Conservation (phyloP, 2,329 filamentous ascomycete genomes). For the Arthrinium puccinioides region DNA sequence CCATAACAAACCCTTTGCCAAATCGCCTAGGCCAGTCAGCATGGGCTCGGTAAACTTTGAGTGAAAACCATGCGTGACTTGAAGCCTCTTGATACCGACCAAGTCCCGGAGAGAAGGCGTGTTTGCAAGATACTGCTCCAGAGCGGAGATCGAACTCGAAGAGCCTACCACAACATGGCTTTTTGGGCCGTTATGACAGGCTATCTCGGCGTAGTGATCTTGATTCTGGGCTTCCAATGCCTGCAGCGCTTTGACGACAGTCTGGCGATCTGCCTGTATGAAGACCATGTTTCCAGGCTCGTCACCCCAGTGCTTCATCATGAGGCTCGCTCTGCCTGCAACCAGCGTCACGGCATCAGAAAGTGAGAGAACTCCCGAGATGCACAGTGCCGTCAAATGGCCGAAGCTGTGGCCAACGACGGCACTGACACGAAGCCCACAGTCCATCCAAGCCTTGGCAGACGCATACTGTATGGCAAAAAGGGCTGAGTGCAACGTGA, state of each 20-base stretch:
- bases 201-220: conserved; percentile 6
- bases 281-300: conserved; percentile 4
- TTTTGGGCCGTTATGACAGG: conserved; percentile 10
- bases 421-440: conserved; percentile 18
- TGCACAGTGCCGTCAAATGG: conserved; percentile 25
- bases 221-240: not conserved
- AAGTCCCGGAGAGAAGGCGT: not conserved
- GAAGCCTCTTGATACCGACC: conserved; percentile 8
- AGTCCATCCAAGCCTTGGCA: conserved; percentile 26
- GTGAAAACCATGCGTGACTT: conserved; percentile 10
- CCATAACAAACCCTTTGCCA: conserved; percentile 4
- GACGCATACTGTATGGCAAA: conserved; percentile 30
- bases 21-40: conserved; percentile 1
- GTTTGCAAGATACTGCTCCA: not conserved
- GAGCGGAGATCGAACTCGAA: conserved; percentile 5
- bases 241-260: not conserved
- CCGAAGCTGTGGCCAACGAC: conserved; percentile 34
- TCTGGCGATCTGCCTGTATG: not conserved
- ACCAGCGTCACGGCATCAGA: conserved; percentile 2
- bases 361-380: not conserved
- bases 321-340: not conserved
- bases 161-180: conserved; percentile 11
- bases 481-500: conserved; percentile 27
- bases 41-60: conserved; percentile 8
- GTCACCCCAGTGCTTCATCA: conserved; percentile 3